Evolutionary conservation across 495 filamentous ascomycete species (phyloP).

Genomic region (Trichoderma reesei): DNA sequence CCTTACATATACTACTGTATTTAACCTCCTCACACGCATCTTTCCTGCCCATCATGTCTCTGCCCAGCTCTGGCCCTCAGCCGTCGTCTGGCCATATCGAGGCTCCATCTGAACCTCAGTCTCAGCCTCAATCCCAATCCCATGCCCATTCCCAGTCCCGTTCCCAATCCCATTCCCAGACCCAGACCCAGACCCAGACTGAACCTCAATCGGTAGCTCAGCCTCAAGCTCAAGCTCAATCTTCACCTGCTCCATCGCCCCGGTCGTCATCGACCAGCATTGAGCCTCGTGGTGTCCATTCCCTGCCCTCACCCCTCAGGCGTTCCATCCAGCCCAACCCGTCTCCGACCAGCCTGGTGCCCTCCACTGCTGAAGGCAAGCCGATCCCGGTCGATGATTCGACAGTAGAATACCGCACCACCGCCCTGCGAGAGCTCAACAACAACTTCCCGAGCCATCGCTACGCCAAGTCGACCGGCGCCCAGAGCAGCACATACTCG

Average conservation of each 20-base stretch:
- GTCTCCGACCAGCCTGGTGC: conserved; percentile 32
- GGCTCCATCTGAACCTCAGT: neutral
- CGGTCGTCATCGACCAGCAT: conserved; percentile 11
- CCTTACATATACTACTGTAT: conserved; percentile 2
- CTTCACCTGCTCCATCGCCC: conserved; percentile 13
- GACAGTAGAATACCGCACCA: conserved; percentile 30
- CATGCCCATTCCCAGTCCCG: neutral
- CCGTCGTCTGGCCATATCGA: neutral
- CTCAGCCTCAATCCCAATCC: neutral
- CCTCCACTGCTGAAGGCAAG: conserved; percentile 36
- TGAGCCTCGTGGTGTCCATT: conserved; percentile 10
- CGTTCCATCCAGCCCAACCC: conserved; percentile 28
- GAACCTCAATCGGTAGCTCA: neutral
- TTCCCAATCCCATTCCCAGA: neutral
- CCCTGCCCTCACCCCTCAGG: conserved; percentile 29
- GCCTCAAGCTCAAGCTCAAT: conserved; percentile 13
- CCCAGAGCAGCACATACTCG: conserved; percentile 42
- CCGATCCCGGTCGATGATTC: conserved; percentile 34
- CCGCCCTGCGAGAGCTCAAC: conserved; percentile 35
- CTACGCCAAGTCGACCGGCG: conserved; percentile 35
- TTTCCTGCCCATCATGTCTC: neutral
- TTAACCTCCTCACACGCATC: neutral
- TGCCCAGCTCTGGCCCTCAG: neutral
- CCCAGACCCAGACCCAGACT: neutral
- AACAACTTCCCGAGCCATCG: conserved; percentile 34